Conservation (phyloP, 139 green algal species). For the Closterium sp. region DNA sequence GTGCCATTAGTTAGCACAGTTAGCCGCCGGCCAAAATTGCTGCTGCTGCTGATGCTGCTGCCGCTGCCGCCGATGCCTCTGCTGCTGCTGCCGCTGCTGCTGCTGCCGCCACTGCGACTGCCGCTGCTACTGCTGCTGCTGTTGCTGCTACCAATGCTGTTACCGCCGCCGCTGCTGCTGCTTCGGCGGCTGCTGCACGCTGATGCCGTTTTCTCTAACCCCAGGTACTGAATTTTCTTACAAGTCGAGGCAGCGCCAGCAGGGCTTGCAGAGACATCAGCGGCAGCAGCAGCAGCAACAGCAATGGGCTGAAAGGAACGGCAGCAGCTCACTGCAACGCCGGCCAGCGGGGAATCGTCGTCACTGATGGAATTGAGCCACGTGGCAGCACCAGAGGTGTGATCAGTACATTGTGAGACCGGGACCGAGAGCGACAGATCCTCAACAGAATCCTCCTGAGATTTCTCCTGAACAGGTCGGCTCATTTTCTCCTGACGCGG, state of each 20-base stretch:
- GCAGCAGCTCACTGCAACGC: not conserved
- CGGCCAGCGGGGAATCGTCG: not conserved
- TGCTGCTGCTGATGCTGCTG: not conserved
- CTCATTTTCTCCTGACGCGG: not conserved
- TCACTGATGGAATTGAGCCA: too few relatives aligned
- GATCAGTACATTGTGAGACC: not conserved
- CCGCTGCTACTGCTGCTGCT: too few relatives aligned
- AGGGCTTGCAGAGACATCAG: too few relatives aligned
- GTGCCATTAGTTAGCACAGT: not conserved
- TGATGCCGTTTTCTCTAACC: not conserved
- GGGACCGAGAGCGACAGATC: not conserved
- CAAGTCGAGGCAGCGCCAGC: not conserved
- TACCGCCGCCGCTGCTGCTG: too few relatives aligned
- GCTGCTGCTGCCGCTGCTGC: not conserved
- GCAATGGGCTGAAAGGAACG: not conserved
- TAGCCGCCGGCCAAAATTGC: not conserved
- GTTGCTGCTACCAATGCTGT: not conserved
- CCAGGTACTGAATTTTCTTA: not conserved
- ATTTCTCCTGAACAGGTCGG: not conserved
- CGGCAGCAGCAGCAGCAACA: not conserved
- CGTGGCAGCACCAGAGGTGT: not conserved
- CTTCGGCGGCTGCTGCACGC: too few relatives aligned
- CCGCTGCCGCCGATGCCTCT: too few relatives aligned
- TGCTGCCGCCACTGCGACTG: not conserved
- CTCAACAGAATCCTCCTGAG: not conserved